Percentiles rank a stretch among this genome's conserved stretches.
Evolutionary conservation across 306 rosid genomes (phyloP).

Genomic region (Prunus mongolica): DNA sequence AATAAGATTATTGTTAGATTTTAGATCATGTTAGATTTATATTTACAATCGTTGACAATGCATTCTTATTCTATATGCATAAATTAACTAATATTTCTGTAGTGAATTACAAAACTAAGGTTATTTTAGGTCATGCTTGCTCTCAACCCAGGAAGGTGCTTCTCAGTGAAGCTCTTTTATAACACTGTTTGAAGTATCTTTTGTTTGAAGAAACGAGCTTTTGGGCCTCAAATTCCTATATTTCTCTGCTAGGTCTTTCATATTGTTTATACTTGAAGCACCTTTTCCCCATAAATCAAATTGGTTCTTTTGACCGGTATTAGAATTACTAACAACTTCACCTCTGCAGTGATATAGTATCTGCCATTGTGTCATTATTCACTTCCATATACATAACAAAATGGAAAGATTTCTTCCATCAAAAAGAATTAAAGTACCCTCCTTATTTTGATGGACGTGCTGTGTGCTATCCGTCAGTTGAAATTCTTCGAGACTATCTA

Average conservation of each 20-base stretch:
- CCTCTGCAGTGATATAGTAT: slow-evolving; percentile 46
- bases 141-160: neutral
- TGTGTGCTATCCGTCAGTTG: slow-evolving; percentile 70
- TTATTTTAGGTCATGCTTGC: neutral
- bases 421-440: slow-evolving; percentile 49
- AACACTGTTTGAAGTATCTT: neutral
- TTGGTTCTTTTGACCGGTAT: neutral
- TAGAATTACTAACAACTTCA: neutral
- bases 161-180: neutral
- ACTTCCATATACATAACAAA: slow-evolving; percentile 55
- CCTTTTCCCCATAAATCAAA: neutral
- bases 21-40: too few species aligned
- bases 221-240: neutral
- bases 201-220: too few species aligned
- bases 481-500: slow-evolving; percentile 73
- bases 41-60: too few species aligned
- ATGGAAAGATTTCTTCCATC: slow-evolving; percentile 60
- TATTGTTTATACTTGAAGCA: neutral
- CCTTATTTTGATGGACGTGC: slow-evolving; percentile 84
- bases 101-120: too few species aligned
- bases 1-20: too few species aligned
- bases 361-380: slow-evolving; percentile 64
- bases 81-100: too few species aligned
- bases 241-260: neutral
- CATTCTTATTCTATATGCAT: too few species aligned